Evolutionary conservation across 2,329 filamentous ascomycete genomes (phyloP).

Genomic region (Exophiala sp.): DNA sequence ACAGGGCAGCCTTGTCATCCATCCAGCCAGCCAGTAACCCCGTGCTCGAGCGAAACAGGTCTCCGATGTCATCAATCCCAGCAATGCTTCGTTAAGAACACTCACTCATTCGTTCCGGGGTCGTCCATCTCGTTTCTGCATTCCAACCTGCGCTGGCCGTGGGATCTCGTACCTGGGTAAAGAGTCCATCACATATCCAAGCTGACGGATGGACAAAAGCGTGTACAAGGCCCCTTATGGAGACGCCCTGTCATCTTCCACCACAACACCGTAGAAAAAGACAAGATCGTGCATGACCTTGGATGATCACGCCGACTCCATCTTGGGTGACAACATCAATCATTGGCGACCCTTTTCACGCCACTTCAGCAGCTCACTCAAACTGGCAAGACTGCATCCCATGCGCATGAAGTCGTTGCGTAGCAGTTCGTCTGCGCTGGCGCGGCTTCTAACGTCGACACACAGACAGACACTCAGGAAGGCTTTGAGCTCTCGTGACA

Average conservation of each 20-base stretch:
- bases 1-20: no score
- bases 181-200: constrained; percentile 3
- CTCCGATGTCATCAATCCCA: no score
- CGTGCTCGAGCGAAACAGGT: no score
- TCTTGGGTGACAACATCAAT: neutral
- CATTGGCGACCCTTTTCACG: constrained; percentile 38
- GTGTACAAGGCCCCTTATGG: neutral
- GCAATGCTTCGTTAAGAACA: neutral
- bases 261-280: neutral
- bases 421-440: constrained; percentile 82
- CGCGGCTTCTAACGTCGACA: constrained; percentile 90
- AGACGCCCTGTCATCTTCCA: neutral
- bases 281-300: neutral
- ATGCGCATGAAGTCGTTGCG: constrained; percentile 91
- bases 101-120: no score
- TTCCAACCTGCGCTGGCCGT: neutral
- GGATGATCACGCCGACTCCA: neutral
- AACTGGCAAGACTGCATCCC: constrained; percentile 73
- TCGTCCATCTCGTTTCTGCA: neutral
- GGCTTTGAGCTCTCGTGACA: constrained; percentile 94
- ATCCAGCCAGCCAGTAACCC: no score
- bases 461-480: constrained; percentile 95
- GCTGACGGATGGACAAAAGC: neutral
- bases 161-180: neutral
- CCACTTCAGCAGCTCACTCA: constrained; percentile 79